Evolutionary conservation across 305 asterid genomes (phyloP).

Genomic region (Fraxinus floribunda): DNA sequence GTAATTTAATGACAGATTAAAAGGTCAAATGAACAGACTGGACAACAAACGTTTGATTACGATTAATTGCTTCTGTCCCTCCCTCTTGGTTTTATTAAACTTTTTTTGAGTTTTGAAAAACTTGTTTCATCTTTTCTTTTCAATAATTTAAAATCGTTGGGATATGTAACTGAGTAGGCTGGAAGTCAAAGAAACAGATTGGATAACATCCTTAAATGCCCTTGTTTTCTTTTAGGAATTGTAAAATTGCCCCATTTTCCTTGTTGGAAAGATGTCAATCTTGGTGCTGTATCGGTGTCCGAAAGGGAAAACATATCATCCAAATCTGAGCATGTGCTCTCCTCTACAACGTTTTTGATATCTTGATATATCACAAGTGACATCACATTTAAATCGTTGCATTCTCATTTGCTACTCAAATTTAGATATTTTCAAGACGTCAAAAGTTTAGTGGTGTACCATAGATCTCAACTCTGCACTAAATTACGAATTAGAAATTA

Average conservation of each 20-base stretch:
- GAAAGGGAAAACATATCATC: not conserved
- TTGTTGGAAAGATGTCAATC: not conserved
- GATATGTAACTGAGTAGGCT: not conserved
- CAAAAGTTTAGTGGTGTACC: not conserved
- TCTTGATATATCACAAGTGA: too few species aligned
- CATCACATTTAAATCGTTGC: not conserved
- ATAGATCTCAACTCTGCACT: not conserved
- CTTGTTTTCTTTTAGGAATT: not conserved
- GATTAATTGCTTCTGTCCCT: not conserved
- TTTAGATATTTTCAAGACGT: not conserved
- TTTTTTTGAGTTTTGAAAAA: not conserved
- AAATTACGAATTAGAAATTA: not conserved
- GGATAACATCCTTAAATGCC: not conserved
- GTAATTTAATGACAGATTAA: conserved; percentile 22
- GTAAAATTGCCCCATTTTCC: not conserved
- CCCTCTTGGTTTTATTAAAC: not conserved
- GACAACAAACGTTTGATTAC: conserved; percentile 16
- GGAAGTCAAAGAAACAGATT: conserved; percentile 20
- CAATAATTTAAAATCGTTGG: not conserved
- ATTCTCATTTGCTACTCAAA: not conserved
- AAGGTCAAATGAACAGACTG: conserved; percentile 34
- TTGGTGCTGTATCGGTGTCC: not conserved
- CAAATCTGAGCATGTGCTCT: not conserved
- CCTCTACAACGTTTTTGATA: not conserved
- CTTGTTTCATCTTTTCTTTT: not conserved